Evolutionary conservation across 164 flowering plant genomes (phyloP), one percentile per base, ranked within the genome.

Genomic region (Umbellularia californica): DNA sequence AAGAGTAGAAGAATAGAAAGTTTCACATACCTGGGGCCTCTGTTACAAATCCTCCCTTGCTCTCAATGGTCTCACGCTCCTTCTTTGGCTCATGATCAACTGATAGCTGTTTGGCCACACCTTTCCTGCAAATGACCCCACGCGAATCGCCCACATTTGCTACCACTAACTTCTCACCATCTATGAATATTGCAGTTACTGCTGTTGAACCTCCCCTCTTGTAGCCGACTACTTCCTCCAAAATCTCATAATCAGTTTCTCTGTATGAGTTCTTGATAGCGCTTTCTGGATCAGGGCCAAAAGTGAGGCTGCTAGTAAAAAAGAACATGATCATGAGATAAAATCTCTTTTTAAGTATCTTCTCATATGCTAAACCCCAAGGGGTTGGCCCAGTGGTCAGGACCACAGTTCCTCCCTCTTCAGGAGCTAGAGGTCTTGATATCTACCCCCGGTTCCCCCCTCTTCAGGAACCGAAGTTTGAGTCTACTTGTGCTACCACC

Each of bases 181-280:
- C 82, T n/a, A 95, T 87, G 65, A 95, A 74, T 75, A 92, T 89
- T 51, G 98, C 98, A 23, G 99, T 95, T 64, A 93, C 97, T 12
- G 99, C 98, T 67, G 99, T 95, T 58, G 99, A 95, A 70, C 99
- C 99, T 17, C 99, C 99, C 78, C 77, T 87, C 7, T 97, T 95
- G 75, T 88, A 82, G 69, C 89, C 89, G 67, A 69, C 85, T 63
- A 89, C 85, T 78, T 92, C 86, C 30, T 89, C 93, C 82, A 95
- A 74, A 72, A 95, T 93, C 7, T 30, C 80, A 33, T 72, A 68
- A 82, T 92, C 97, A 27, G 98, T 93, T 63, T 76, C 68, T 9
- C 75, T 78, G 69, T 95, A 92, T 24, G 95, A 93, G 73, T 78
- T 88, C 79, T 82, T 89, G 51, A 93, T 80, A 20, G 98, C 97